phyloP scores from a whole-genome alignment of 1,284 basidiomycete species.

The Fomitopsis palustris region DNA sequence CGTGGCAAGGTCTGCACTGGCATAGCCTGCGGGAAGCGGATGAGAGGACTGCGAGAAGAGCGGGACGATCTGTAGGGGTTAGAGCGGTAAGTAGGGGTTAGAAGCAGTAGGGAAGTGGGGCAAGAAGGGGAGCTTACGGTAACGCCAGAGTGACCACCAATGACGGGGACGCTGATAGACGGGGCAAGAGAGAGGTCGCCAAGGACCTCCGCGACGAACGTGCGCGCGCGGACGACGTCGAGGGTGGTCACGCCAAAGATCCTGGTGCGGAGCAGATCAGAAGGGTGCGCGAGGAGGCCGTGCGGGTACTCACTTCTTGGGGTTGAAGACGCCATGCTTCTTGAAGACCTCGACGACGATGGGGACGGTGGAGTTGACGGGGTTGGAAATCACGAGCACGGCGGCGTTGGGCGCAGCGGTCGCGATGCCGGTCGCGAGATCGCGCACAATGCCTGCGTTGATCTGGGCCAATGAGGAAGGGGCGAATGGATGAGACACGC shows the following conservation, averaged over 20 bases:
- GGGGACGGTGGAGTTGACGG: constrained; percentile 97
- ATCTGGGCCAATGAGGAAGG: constrained; percentile 50
- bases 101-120: background rate
- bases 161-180: constrained; percentile 82
- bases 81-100: too few species aligned
- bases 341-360: constrained; percentile 96
- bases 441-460: constrained; percentile 96
- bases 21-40: constrained; percentile 54
- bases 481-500: background rate
- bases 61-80: constrained; percentile 76
- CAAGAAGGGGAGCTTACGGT: constrained; percentile 50
- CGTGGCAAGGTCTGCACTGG: constrained; percentile 49
- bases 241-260: constrained; percentile 98
- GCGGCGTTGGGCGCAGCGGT: constrained; percentile 86
- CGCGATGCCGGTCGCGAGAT: constrained; percentile 89
- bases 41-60: constrained; percentile 90
- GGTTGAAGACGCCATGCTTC: constrained; percentile 88
- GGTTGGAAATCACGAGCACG: constrained; percentile 94
- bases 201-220: constrained; percentile 85
- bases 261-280: constrained; percentile 34
- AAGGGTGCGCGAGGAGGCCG: constrained; percentile 25
- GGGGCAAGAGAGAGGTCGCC: constrained; percentile 61
- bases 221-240: constrained; percentile 95
- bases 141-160: constrained; percentile 95
- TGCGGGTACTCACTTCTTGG: constrained; percentile 62